A percentile compares a stretch with the other conserved stretches of the same genome.
phyloP scores from a whole-genome alignment of 2,329 filamentous ascomycete genomes.

The Nemania sp. region DNA sequence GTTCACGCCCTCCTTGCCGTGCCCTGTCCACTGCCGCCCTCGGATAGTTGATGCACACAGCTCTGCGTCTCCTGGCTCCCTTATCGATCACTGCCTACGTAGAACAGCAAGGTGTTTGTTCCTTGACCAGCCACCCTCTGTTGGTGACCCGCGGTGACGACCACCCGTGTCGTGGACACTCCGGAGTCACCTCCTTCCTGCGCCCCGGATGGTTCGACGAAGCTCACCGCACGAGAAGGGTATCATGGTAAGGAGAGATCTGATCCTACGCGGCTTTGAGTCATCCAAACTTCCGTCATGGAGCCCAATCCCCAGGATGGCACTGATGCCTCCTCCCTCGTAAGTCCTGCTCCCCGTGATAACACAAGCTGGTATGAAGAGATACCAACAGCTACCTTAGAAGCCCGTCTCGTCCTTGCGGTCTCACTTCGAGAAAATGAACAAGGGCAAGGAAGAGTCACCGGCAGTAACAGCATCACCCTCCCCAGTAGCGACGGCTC shows the following conservation, averaged over 20 bases:
- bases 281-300: constrained; percentile 44
- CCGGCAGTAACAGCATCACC: constrained; percentile 19
- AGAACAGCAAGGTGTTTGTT: no score
- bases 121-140: neutral
- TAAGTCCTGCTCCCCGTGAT: constrained; percentile 46
- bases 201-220: constrained; percentile 28
- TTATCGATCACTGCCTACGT: neutral
- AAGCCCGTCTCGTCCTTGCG: constrained; percentile 82
- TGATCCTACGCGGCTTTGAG: constrained; percentile 32
- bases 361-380: constrained; percentile 15
- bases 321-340: constrained; percentile 77
- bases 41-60: neutral
- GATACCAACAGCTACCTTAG: constrained; percentile 48
- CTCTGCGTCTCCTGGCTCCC: neutral
- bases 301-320: constrained; percentile 57
- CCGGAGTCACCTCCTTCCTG: neutral
- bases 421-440: constrained; percentile 81
- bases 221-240: constrained; percentile 23
- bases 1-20: no score
- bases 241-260: constrained; percentile 33
- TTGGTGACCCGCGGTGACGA: neutral
- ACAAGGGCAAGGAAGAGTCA: constrained; percentile 50
- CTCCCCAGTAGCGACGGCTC: constrained; percentile 27
- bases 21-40: neutral
- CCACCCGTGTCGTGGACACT: neutral